Conservation (phyloP, 306 rosid species). For the Malus orientalis region DNA sequence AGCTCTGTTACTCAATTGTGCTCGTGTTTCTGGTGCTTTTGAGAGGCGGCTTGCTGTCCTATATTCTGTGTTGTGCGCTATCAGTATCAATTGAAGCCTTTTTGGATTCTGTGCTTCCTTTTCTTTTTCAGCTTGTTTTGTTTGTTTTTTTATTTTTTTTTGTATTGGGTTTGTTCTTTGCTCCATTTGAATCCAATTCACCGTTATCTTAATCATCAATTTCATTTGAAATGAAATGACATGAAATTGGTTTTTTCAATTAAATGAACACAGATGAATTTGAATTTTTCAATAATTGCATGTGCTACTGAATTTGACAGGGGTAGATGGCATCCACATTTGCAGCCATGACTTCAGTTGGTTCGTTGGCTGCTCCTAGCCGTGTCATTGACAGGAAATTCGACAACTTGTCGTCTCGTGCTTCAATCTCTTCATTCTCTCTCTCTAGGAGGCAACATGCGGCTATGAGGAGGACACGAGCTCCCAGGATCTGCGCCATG, state of each 20-base stretch:
- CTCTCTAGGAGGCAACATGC: slow-evolving; percentile 33
- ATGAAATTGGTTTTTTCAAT: no score
- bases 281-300: no score
- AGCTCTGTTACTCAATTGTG: not conserved
- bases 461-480: slow-evolving; percentile 26
- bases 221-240: no score
- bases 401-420: slow-evolving; percentile 51
- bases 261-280: no score
- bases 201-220: not conserved
- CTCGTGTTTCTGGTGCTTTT: not conserved
- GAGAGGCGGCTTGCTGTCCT: not conserved
- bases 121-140: not conserved
- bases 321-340: slow-evolving; percentile 71
- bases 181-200: not conserved
- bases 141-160: not conserved
- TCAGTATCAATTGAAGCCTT: not conserved
- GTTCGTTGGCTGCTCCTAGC: slow-evolving; percentile 43
- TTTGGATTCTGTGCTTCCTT: not conserved
- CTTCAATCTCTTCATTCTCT: slow-evolving; percentile 57
- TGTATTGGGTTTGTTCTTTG: not conserved
- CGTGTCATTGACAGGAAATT: slow-evolving; percentile 31
- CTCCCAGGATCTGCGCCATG: slow-evolving; percentile 70
- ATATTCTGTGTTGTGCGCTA: no score
- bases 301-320: not conserved
- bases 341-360: slow-evolving; percentile 54